Percentiles rank a stretch among this genome's conserved stretches.
These are phyloP conservation scores for Cytospora piceae DNA, from an alignment of 2,329 filamentous ascomycete species.

Conservation along the genomic window DNA sequence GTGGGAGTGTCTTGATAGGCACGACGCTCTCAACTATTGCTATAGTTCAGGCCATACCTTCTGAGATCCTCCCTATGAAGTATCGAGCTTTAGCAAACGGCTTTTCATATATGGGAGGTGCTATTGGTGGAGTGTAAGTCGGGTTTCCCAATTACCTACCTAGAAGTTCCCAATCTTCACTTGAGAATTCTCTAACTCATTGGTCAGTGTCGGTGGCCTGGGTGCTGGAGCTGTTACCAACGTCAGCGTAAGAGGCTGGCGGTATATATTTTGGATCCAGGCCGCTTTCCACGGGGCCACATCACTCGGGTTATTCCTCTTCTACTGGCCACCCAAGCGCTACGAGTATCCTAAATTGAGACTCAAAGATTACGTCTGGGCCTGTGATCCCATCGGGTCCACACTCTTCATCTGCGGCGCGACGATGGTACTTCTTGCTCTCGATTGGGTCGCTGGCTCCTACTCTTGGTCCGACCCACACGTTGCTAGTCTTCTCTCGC, in stretches of 20 bases:
- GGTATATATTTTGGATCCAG: constrained; percentile 63
- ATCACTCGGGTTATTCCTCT: constrained; percentile 50
- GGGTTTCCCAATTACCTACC: neutral
- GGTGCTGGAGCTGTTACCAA: constrained; percentile 58
- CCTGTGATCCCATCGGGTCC: constrained; percentile 53
- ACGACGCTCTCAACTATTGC: constrained; percentile 57
- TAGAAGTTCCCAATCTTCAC: neutral
- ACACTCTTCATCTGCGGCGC: constrained; percentile 47
- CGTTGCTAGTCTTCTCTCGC: constrained; percentile 45
- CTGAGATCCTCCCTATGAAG: constrained; percentile 60
- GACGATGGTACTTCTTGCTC: constrained; percentile 48
- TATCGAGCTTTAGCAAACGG: constrained; percentile 60
- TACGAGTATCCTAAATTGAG: constrained; percentile 43
- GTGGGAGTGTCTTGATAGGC: constrained; percentile 61
- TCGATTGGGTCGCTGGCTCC: constrained; percentile 51
- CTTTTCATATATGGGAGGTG: constrained; percentile 54
- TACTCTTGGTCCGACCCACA: constrained; percentile 46
- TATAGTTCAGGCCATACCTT: constrained; percentile 59
- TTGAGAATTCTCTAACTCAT: neutral
- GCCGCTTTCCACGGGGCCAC: constrained; percentile 56
- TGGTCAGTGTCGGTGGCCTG: constrained; percentile 50
- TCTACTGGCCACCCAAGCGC: constrained; percentile 50
- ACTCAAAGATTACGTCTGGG: constrained; percentile 48
- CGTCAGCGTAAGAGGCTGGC: constrained; percentile 51
- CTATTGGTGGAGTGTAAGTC: constrained; percentile 55